Conservation (phyloP, 73 alveolate species). For the Paramecium octaurelia region DNA sequence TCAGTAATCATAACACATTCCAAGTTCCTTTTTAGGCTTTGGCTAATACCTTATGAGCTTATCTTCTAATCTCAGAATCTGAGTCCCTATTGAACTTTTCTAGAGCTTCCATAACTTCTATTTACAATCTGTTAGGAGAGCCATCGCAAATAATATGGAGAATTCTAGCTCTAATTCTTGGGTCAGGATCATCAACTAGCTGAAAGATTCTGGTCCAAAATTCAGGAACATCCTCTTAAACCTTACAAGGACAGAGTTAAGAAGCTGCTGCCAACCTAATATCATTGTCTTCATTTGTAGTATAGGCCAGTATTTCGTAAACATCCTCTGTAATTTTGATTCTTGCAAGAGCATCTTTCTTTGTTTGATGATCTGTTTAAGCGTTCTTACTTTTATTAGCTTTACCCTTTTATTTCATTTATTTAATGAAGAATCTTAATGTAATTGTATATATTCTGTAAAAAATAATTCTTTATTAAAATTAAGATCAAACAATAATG, state of each 20-base stretch:
- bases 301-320: slow-evolving; percentile 48
- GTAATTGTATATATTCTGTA: background rate
- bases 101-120: slow-evolving; percentile 54
- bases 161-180: slow-evolving; percentile 75
- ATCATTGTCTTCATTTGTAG: slow-evolving; percentile 54
- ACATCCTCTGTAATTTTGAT: slow-evolving; percentile 50
- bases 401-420: slow-evolving; percentile 5
- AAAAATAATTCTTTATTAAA: background rate
- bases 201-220: slow-evolving; percentile 85
- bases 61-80: slow-evolving; percentile 50
- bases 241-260: slow-evolving; percentile 85
- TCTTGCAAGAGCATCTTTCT: slow-evolving; percentile 46
- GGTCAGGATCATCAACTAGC: slow-evolving; percentile 79
- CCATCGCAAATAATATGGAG: slow-evolving; percentile 90
- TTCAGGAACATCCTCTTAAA: slow-evolving; percentile 68
- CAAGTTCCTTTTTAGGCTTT: slow-evolving; percentile 54
- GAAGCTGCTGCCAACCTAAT: slow-evolving; percentile 59
- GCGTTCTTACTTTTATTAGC: background rate
- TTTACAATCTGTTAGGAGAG: slow-evolving; percentile 81
- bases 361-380: slow-evolving; percentile 1
- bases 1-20: background rate
- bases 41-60: slow-evolving; percentile 84
- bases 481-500: background rate
- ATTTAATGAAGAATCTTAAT: background rate
- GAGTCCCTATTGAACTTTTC: slow-evolving; percentile 6